Base-by-base conservation (phyloP, 2,329 filamentous ascomycete species). In the Whalleya microplaca region DNA sequence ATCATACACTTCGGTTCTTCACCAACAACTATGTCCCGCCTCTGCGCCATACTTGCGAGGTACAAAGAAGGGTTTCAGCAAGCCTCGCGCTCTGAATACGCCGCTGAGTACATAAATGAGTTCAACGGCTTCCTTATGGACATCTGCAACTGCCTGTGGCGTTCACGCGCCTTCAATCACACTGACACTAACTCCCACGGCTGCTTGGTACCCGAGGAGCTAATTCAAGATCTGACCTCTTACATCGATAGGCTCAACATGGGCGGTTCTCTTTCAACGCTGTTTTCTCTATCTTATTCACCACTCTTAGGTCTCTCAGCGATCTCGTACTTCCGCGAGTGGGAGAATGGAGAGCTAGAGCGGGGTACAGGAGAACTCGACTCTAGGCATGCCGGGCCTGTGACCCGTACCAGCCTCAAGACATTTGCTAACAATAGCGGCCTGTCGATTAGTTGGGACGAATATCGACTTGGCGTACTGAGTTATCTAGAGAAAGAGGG, bases 61-160 rank as follows among this genome's bases (percentile, higher is more conserved):
- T 94, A 92, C 76, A 95, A 95, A 71, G 79, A 79, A 21, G 84
- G 87, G 0, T 91, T 94, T 66, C 90, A 94, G 68, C 73, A 76
- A n/a, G 67, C 66, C 45, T 63, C 66, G 5, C 59, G 62, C 12
- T 57, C 66, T n/a, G 56, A 60, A 43, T 88, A 87, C 59, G 79
- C 85, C 23, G 78, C 83, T 42, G 74, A 78, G 29, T 84, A 88
- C 53, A 83, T 92, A 41, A 84, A 85, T 61, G 76, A 82, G 21
- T 93, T 95, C 76, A 96, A 96, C 70, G 88, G 88, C 20, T 92
- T 89, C 70, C 81, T 96, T 29, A 93, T 95, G 85, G 92, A 96
- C 69, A 82, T 92, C 29, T 93, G 91, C 77, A 96, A 96, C 69
- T 85, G 90, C 48, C 72, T 95, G 45, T 96, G 91, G 91, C 84